A percentile compares a stretch with the other conserved stretches of the same genome.
phyloP scores from a whole-genome alignment of 306 rosid species.

The Prinsepia uniflora region DNA sequence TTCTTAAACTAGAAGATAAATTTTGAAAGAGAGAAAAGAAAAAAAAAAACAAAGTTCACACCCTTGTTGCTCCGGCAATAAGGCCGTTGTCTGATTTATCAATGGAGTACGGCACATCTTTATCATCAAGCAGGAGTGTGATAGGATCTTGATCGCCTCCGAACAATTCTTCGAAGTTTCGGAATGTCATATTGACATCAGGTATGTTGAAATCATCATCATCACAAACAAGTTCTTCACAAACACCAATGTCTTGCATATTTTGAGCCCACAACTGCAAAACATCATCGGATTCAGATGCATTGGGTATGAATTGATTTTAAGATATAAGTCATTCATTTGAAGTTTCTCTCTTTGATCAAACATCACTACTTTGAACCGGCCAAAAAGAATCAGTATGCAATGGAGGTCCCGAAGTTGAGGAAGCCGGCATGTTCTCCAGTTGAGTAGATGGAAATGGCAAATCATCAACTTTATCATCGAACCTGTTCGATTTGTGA shows the following conservation, averaged over 20 bases:
- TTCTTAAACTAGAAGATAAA: neutral
- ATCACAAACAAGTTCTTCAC: constrained; percentile 58
- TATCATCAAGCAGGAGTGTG: constrained; percentile 37
- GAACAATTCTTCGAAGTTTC: constrained; percentile 67
- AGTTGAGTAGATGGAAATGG: constrained; percentile 48
- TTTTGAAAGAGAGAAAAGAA: no score
- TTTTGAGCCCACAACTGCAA: constrained; percentile 88
- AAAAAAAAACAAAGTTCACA: constrained; percentile 28
- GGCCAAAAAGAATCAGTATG: constrained; percentile 70
- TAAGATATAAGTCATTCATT: no score
- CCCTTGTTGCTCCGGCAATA: constrained; percentile 45
- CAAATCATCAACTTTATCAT: constrained; percentile 41
- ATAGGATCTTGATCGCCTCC: constrained; percentile 69
- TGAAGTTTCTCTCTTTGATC: constrained; percentile 11
- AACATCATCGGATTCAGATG: neutral
- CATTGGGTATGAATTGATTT: neutral
- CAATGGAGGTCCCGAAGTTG: constrained; percentile 46
- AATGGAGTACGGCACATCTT: constrained; percentile 44
- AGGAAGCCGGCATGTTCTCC: constrained; percentile 48
- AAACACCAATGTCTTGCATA: constrained; percentile 88
- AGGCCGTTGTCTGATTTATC: constrained; percentile 43
- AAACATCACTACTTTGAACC: constrained; percentile 65
- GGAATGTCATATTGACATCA: constrained; percentile 80
- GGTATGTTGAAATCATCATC: constrained; percentile 76
- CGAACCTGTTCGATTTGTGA: constrained; percentile 29